A percentile compares a stretch with the other conserved stretches of the same genome.
Evolutionary conservation across 2,329 filamentous ascomycete genomes (phyloP).

Genomic region (Aspergillus unguis): DNA sequence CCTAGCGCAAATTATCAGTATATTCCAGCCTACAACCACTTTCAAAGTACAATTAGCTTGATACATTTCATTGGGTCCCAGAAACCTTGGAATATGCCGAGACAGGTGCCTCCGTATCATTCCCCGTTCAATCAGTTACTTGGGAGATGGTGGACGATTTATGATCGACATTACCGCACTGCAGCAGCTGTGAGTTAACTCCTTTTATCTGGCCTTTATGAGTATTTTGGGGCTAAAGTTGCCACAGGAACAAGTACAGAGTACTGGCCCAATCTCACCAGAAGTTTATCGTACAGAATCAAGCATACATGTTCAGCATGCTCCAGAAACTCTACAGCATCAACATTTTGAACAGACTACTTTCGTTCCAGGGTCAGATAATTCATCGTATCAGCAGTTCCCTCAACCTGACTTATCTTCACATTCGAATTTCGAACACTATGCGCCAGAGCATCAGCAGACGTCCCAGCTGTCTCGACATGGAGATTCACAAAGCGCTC

Average conservation of each 20-base stretch:
- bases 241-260: constrained; percentile 1
- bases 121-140: constrained; percentile 73
- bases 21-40: constrained; percentile 88
- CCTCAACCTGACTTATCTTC: neutral
- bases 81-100: constrained; percentile 79
- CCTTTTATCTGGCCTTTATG: too few species aligned
- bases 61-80: constrained; percentile 90
- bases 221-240: neutral
- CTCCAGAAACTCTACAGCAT: neutral
- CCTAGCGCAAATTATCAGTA: constrained; percentile 97
- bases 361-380: neutral
- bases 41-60: constrained; percentile 82
- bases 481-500: neutral
- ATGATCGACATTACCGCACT: constrained; percentile 75
- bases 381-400: neutral
- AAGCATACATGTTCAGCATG: neutral
- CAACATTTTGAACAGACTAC: neutral
- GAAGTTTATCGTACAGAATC: neutral
- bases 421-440: neutral
- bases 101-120: constrained; percentile 34
- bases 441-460: neutral
- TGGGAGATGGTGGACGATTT: constrained; percentile 89
- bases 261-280: neutral
- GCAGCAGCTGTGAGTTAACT: constrained; percentile 20
- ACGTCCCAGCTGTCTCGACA: neutral